Evolutionary conservation across 2,329 filamentous ascomycete genomes (phyloP), one percentile per base, ranked within the genome.

Genomic region (Neurospora crassa): DNA sequence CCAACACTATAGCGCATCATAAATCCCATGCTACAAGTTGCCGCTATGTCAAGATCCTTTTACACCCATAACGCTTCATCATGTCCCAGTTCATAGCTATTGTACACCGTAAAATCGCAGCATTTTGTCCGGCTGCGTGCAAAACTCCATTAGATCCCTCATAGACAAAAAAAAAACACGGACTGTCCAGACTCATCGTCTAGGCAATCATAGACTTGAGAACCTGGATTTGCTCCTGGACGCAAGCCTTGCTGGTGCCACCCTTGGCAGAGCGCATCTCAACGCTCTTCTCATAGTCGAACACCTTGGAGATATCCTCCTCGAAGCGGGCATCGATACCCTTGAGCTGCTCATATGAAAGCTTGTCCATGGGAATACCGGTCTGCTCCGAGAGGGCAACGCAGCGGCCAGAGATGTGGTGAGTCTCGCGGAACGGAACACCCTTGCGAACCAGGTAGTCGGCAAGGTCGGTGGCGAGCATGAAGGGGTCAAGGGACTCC

Each of bases 231-330:
- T 73, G 72, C 68, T 73, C 71, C 72, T 67, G 45, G 18, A 73
- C 72, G 41, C 71, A 75, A 68, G 68, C 71, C 82, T 87, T 89
- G 83, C 92, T 94, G 34, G 92, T 96, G 40, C 93, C 92, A 34
- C 93, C 94, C 75, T 89, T 89, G 2, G 92, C 90, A 59, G 89
- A 87, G 78, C 91, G 89, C 83, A 91, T 86, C 85, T 97, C 93
- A 7, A 97, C 92, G 72, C 90, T 92, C 74, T 88, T 88, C 82
- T 96, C 90, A 78, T 96, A 97, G 81, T 96, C 87, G 78, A 97
- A 92, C 37, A 88, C 88, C 68, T 88, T 83, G 67, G 87, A 81
- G 53, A 96, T 88, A 78, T 96, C 92, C 72, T 89, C 85, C 40
- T 87, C 89, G 74, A 96, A 92, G 69, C 91, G 85, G 1, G 81